phyloP scores from a whole-genome alignment of 1,284 basidiomycete genomes.

The Leccinum insigne region DNA sequence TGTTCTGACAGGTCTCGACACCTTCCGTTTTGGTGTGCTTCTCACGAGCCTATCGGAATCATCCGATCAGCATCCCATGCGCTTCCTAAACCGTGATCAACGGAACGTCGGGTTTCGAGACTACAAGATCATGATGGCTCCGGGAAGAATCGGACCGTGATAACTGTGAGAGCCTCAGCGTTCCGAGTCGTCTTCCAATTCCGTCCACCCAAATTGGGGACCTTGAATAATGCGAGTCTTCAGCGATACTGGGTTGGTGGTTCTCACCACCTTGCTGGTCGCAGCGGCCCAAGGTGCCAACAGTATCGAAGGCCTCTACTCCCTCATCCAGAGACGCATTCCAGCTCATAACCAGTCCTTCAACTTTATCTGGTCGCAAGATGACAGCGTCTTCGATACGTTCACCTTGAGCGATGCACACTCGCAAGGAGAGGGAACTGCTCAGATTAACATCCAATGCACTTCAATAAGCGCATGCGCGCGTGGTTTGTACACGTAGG shows the following conservation, averaged over 20 bases:
- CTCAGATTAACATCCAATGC: slow-evolving; percentile 23
- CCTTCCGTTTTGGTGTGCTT: too few relatives aligned
- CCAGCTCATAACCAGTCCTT: slow-evolving; percentile 27
- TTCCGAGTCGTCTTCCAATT: not conserved
- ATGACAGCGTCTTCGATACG: slow-evolving; percentile 15
- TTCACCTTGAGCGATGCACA: slow-evolving; percentile 28
- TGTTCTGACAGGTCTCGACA: too few relatives aligned
- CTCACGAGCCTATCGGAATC: too few relatives aligned
- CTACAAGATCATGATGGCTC: too few relatives aligned
- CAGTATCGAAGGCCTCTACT: slow-evolving; percentile 16
- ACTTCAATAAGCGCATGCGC: slow-evolving; percentile 25
- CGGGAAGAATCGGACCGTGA: not conserved
- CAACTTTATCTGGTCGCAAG: slow-evolving; percentile 15
- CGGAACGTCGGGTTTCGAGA: too few relatives aligned
- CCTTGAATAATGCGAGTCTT: not conserved
- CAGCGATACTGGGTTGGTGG: not conserved
- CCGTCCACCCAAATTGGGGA: not conserved
- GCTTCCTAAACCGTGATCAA: too few relatives aligned
- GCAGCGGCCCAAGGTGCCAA: not conserved
- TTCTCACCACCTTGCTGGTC: not conserved
- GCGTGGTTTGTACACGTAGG: not conserved
- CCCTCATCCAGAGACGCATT: slow-evolving; percentile 26
- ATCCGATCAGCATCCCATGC: too few relatives aligned
- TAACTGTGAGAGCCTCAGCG: not conserved
- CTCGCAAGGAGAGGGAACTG: not conserved